A percentile compares a stretch with the other conserved stretches of the same genome.
Conservation (phyloP, 1,139 yeast species). For the Meyerozyma elateridarum region DNA sequence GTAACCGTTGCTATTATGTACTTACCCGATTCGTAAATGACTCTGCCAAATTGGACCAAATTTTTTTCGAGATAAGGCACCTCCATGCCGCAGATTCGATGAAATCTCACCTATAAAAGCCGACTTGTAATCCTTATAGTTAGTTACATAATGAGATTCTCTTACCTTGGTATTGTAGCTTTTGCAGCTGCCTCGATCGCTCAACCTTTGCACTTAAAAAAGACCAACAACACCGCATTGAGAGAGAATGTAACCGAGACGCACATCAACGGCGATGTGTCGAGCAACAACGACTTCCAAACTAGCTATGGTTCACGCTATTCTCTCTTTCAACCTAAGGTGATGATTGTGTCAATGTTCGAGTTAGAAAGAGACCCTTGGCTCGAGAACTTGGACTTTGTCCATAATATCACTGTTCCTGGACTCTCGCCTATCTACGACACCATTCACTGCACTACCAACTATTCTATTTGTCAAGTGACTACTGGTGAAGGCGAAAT, state of each 20-base stretch:
- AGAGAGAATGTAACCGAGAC: slow-evolving; percentile 13
- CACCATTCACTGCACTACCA: slow-evolving; percentile 47
- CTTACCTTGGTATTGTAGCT: slow-evolving; percentile 11
- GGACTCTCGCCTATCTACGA: slow-evolving; percentile 64
- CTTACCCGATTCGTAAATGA: slow-evolving; percentile 1
- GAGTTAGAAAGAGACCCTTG: slow-evolving; percentile 51
- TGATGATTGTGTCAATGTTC: slow-evolving; percentile 54
- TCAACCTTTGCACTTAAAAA: slow-evolving; percentile 17
- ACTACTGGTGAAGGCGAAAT: slow-evolving; percentile 70
- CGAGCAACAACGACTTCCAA: slow-evolving; percentile 16
- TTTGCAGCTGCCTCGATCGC: slow-evolving; percentile 14
- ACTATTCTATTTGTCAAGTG: slow-evolving; percentile 54
- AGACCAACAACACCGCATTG: slow-evolving; percentile 17
- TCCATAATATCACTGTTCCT: slow-evolving; percentile 50
- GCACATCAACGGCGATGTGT: slow-evolving; percentile 1
- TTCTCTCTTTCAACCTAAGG: slow-evolving; percentile 48
- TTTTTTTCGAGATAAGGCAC: slow-evolving; percentile 1
- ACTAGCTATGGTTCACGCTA: slow-evolving; percentile 30
- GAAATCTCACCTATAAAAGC: not conserved
- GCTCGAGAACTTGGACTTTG: slow-evolving; percentile 43
- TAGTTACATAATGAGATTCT: slow-evolving; percentile 13
- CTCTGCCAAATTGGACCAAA: not conserved
- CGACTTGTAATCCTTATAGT: not conserved
- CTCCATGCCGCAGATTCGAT: not conserved
- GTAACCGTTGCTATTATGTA: not conserved